A percentile compares a stretch with the other conserved stretches of the same genome.
These are phyloP conservation scores for Hydnum rufescens DNA, from an alignment of 768 basidiomycete species.

Conservation along the genomic window DNA sequence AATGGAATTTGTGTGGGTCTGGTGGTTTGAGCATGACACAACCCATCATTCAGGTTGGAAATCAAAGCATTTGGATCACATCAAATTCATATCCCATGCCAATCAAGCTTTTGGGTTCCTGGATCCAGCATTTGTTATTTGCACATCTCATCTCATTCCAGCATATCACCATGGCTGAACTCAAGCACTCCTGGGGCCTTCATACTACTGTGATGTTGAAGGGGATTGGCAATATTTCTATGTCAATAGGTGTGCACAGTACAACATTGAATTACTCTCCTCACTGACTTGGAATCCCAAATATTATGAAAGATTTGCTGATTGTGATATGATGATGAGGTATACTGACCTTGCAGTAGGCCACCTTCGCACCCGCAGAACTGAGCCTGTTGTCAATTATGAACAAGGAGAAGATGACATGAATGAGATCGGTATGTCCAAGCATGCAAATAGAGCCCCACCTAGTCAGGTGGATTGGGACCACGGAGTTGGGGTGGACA, in stretches of 20 bases:
- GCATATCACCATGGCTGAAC: conserved; percentile 18
- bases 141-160: conserved; percentile 25
- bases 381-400: not conserved
- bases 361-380: conserved; percentile 5
- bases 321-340: conserved; percentile 16
- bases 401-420: not conserved
- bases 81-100: conserved; percentile 21
- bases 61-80: conserved; percentile 16
- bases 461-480: no score
- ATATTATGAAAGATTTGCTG: conserved; percentile 15
- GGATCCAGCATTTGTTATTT: conserved; percentile 24
- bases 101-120: conserved; percentile 27
- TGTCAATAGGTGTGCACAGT: conserved; percentile 19
- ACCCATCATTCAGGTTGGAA: conserved; percentile 16
- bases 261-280: not conserved
- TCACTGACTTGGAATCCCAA: no score
- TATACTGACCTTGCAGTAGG: conserved; percentile 15
- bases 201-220: conserved; percentile 8
- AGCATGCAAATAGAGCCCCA: no score
- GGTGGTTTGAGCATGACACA: conserved; percentile 20
- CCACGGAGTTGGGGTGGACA: no score
- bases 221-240: conserved; percentile 21
- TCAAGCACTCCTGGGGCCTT: conserved; percentile 7
- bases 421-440: no score
- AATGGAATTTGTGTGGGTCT: conserved; percentile 27